Conservation (phyloP, 2,329 filamentous ascomycete species). For the Aspergillus arachidicola region DNA sequence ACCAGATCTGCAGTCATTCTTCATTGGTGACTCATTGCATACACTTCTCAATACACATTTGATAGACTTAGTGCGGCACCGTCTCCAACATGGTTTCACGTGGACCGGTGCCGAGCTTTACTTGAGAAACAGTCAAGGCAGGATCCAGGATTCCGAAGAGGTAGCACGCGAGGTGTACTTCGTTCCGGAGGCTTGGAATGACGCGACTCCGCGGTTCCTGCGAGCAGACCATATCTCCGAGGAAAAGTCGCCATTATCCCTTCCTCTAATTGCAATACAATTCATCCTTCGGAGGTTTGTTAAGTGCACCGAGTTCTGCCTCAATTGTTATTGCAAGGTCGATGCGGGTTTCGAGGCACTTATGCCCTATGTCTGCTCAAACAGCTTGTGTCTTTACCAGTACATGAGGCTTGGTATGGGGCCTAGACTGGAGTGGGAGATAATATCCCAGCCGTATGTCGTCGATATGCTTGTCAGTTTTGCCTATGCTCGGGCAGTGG, state of each 20-base stretch:
- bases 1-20: constrained; percentile 56
- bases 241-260: constrained; percentile 45
- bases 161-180: constrained; percentile 19
- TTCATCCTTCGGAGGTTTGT: constrained; percentile 77
- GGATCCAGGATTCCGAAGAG: constrained; percentile 19
- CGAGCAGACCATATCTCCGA: constrained; percentile 54
- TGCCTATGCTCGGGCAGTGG: constrained; percentile 65
- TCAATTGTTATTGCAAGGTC: constrained; percentile 76
- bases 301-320: constrained; percentile 82
- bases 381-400: constrained; percentile 78
- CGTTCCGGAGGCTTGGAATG: constrained; percentile 26
- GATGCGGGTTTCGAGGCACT: constrained; percentile 59
- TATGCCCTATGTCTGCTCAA: constrained; percentile 71
- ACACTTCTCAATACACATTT: constrained; percentile 69
- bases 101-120: constrained; percentile 71
- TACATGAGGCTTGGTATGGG: constrained; percentile 87
- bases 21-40: constrained; percentile 73
- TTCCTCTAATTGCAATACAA: constrained; percentile 67
- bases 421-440: constrained; percentile 81
- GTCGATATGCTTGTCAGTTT: constrained; percentile 84
- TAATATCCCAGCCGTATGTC: constrained; percentile 75
- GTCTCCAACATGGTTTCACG: constrained; percentile 53
- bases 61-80: constrained; percentile 62
- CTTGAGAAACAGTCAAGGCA: constrained; percentile 52
- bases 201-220: constrained; percentile 45